A percentile compares a stretch with the other conserved stretches of the same genome.
Conservation (phyloP, 2,329 filamentous ascomycete genomes). For the Colletotrichum paranaense region DNA sequence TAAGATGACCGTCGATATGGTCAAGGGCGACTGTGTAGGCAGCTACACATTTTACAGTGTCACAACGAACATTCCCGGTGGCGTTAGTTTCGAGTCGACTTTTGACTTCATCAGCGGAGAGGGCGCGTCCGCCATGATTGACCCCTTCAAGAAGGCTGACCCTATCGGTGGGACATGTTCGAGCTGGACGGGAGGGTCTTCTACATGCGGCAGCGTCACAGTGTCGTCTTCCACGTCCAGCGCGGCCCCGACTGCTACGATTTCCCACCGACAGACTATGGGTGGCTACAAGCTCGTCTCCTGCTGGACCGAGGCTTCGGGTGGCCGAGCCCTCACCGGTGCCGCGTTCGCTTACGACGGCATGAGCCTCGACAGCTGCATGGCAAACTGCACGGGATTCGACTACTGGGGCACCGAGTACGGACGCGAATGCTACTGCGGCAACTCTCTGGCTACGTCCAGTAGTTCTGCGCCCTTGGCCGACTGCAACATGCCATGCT, state of each 20-base stretch:
- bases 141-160: constrained; percentile 61
- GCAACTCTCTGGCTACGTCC: constrained; percentile 46
- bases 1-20: constrained; percentile 51
- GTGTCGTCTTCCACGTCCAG: constrained; percentile 39
- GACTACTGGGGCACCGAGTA: constrained; percentile 64
- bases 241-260: constrained; percentile 44
- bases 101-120: constrained; percentile 57
- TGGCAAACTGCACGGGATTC: constrained; percentile 57
- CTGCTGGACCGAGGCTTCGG: constrained; percentile 66
- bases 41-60: constrained; percentile 60
- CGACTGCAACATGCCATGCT: constrained; percentile 53
- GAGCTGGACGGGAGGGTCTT: constrained; percentile 49
- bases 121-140: constrained; percentile 47
- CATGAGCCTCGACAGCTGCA: constrained; percentile 63
- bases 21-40: constrained; percentile 56
- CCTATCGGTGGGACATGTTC: constrained; percentile 57
- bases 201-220: constrained; percentile 39
- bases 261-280: constrained; percentile 50
- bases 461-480: constrained; percentile 42
- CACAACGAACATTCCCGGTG: constrained; percentile 56
- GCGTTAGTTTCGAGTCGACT: constrained; percentile 55
- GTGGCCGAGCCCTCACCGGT: constrained; percentile 57
- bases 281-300: constrained; percentile 68
- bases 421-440: constrained; percentile 64
- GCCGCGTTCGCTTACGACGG: constrained; percentile 55